Percentiles rank a stretch among this genome's conserved stretches.
These are phyloP conservation scores for Lasiodiplodia citricola DNA, from an alignment of 2,329 filamentous ascomycete species.

Conservation along the genomic window DNA sequence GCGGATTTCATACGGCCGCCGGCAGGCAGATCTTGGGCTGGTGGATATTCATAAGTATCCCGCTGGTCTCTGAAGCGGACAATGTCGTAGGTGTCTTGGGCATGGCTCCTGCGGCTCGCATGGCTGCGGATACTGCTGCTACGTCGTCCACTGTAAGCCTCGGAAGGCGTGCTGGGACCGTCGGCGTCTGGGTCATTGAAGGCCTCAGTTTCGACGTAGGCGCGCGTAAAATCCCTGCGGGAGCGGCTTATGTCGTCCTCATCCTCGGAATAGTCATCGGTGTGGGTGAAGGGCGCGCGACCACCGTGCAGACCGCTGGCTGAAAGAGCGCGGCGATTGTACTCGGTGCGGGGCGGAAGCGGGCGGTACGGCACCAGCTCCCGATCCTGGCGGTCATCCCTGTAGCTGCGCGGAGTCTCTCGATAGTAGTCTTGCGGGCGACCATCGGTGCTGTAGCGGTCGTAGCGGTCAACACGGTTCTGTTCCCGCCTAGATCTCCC, in stretches of 20 bases:
- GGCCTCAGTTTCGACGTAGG: slow-evolving; percentile 24
- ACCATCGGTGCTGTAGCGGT: slow-evolving; percentile 1
- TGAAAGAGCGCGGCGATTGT: slow-evolving; percentile 22
- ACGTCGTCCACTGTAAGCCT: slow-evolving; percentile 13
- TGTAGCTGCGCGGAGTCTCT: not conserved
- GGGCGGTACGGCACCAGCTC: slow-evolving; percentile 1
- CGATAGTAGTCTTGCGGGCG: not conserved
- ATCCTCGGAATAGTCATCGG: slow-evolving; percentile 18
- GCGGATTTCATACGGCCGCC: slow-evolving; percentile 13
- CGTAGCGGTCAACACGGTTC: slow-evolving; percentile 5
- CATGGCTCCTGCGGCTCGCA: slow-evolving; percentile 9
- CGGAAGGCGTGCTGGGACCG: slow-evolving; percentile 5
- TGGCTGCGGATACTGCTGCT: slow-evolving; percentile 15
- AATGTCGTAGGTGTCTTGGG: slow-evolving; percentile 3
- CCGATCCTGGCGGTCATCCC: not conserved
- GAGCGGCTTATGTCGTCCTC: slow-evolving; percentile 20
- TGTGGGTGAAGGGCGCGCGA: slow-evolving; percentile 18
- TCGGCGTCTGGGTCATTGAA: slow-evolving; percentile 21
- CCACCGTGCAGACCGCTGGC: slow-evolving; percentile 17
- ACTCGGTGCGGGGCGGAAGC: not conserved
- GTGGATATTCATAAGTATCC: slow-evolving; percentile 5
- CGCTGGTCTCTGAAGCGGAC: not conserved
- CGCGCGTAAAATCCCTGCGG: slow-evolving; percentile 23
- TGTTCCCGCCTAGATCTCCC: slow-evolving; percentile 4
- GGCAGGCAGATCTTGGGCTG: not conserved